These are phyloP conservation scores for Psilocybe cubensis DNA, from an alignment of 768 basidiomycete species.

Conservation along the genomic window DNA sequence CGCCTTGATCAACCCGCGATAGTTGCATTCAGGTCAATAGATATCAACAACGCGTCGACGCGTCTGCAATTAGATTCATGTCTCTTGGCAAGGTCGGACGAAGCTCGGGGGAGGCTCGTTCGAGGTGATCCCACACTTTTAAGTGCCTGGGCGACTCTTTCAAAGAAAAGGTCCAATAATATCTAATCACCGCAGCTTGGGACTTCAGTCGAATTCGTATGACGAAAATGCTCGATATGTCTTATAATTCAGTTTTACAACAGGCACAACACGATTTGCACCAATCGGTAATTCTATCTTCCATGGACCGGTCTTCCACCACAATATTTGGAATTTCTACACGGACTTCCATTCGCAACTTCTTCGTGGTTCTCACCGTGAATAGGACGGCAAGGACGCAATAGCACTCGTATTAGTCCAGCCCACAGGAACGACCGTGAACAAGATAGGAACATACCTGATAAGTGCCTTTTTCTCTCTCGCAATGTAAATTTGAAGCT, in stretches of 20 bases:
- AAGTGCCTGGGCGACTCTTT: background rate
- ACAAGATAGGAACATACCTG: background rate
- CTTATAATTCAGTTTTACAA: background rate
- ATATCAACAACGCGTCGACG: slow-evolving; percentile 9
- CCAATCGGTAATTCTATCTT: slow-evolving; percentile 3
- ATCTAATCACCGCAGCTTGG: background rate
- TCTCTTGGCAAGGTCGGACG: background rate
- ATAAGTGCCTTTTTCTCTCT: slow-evolving; percentile 1
- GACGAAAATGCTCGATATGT: background rate
- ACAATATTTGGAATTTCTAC: background rate
- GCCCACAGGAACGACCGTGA: background rate
- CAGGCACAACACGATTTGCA: background rate
- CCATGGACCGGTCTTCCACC: slow-evolving; percentile 1
- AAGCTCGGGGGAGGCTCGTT: background rate
- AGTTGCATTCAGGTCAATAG: slow-evolving; percentile 3
- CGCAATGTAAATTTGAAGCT: background rate
- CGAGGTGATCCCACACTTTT: background rate
- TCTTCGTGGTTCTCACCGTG: background rate
- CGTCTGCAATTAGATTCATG: background rate
- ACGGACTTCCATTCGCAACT: slow-evolving; percentile 6
- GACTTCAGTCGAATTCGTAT: background rate
- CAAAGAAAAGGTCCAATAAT: background rate
- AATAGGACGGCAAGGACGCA: background rate
- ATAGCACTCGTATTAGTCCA: background rate
- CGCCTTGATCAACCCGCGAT: too few species aligned